Conservation (phyloP, 495 filamentous ascomycete genomes). For the Penicillium maclennaniae region DNA sequence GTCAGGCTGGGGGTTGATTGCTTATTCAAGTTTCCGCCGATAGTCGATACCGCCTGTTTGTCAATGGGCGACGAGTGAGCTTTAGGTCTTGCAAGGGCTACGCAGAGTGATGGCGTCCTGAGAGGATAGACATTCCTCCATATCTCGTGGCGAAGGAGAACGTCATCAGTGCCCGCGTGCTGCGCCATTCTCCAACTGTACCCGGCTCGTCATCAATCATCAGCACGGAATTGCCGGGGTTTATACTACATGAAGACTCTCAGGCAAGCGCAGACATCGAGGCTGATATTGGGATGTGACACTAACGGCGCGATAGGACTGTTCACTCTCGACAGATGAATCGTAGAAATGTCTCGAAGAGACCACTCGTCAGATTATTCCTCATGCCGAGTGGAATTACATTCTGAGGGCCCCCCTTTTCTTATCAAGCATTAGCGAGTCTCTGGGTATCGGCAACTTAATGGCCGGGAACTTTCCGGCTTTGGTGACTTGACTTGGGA, state of each 20-base stretch:
- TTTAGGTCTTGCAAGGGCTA: too few relatives aligned
- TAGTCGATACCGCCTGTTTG: too few relatives aligned
- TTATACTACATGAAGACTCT: conserved; percentile 13
- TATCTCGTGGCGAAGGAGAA: too few relatives aligned
- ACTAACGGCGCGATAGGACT: background rate
- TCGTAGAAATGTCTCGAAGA: conserved; percentile 21
- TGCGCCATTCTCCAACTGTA: background rate
- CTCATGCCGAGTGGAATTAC: conserved; percentile 21
- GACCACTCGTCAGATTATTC: conserved; percentile 8
- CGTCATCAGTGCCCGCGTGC: too few relatives aligned
- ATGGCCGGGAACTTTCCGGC: conserved; percentile 10
- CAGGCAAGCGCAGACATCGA: background rate
- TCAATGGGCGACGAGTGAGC: too few relatives aligned
- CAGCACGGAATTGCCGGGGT: conserved; percentile 18
- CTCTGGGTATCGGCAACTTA: conserved; percentile 3
- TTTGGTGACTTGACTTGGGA: conserved; percentile 23
- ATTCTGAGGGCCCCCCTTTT: conserved; percentile 24
- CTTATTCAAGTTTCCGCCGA: too few relatives aligned
- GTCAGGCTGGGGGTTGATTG: too few relatives aligned
- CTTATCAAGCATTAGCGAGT: conserved; percentile 22
- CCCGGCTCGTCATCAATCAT: conserved; percentile 22
- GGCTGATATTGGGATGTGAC: background rate
- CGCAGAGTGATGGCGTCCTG: too few relatives aligned
- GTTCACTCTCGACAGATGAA: conserved; percentile 13
- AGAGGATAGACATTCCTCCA: too few relatives aligned